A percentile compares a stretch with the other conserved stretches of the same genome.
Evolutionary conservation across 192 early-diverging fungal species (phyloP).

Genomic region (Backusella psychrophila): DNA sequence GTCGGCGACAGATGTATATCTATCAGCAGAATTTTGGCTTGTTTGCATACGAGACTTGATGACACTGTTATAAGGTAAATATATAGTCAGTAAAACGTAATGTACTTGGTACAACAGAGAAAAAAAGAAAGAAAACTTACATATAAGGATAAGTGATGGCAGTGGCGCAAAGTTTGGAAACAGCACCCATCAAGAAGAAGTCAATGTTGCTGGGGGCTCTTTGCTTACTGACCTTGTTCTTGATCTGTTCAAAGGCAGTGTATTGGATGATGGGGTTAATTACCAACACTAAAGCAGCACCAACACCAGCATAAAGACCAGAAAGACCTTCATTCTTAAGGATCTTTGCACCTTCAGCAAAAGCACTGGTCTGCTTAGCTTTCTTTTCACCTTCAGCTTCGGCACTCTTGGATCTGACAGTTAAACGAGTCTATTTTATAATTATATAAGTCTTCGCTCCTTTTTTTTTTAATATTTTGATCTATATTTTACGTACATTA

Average conservation of each 20-base stretch:
- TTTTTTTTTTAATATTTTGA: neutral
- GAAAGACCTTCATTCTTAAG: constrained; percentile 84
- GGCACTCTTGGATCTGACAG: constrained; percentile 67
- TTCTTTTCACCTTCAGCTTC: constrained; percentile 37
- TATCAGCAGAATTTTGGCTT: constrained; percentile 76
- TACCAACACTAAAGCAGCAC: constrained; percentile 95
- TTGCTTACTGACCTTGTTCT: constrained; percentile 58
- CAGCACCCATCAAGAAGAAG: constrained; percentile 95
- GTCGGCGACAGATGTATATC: constrained; percentile 81
- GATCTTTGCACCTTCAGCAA: constrained; percentile 65
- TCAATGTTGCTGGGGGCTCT: constrained; percentile 74
- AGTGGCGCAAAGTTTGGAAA: constrained; percentile 94
- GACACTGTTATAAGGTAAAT: constrained; percentile 53
- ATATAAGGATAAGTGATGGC: constrained; percentile 99
- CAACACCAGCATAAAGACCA: constrained; percentile 90
- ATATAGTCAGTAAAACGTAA: neutral
- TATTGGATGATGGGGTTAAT: constrained; percentile 99
- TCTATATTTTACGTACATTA: constrained; percentile 58
- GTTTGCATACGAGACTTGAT: constrained; percentile 99
- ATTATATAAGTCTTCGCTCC: neutral
- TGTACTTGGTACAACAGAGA: neutral
- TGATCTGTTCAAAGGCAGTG: constrained; percentile 96
- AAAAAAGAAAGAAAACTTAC: constrained; percentile 40
- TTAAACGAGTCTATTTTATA: constrained; percentile 70
- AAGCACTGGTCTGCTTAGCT: constrained; percentile 22